These are phyloP conservation scores for Phanerochaete sordida DNA, from an alignment of 768 basidiomycete genomes.

Conservation along the genomic window DNA sequence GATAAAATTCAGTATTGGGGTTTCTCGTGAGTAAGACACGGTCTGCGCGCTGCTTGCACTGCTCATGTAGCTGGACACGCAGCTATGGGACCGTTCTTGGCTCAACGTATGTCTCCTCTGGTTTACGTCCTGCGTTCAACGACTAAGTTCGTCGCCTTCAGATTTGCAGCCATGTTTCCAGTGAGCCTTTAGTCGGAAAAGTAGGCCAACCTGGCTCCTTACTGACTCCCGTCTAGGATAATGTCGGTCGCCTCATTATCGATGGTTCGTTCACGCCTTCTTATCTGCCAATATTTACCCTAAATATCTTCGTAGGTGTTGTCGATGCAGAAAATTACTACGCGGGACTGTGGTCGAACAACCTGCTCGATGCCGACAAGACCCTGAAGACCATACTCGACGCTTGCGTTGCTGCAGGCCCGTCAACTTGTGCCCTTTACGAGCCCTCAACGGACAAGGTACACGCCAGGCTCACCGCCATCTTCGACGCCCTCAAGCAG, in stretches of 20 bases:
- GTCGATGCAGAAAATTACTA: slow-evolving; percentile 24
- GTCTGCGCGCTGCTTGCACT: too few relatives aligned
- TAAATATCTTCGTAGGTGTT: slow-evolving; percentile 17
- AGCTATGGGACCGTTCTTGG: slow-evolving; percentile 21
- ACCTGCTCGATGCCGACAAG: slow-evolving; percentile 11
- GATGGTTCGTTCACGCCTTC: not conserved
- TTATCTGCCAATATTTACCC: not conserved
- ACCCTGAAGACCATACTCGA: slow-evolving; percentile 19
- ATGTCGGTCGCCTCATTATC: slow-evolving; percentile 26
- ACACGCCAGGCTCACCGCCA: slow-evolving; percentile 11
- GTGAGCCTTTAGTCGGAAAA: too few relatives aligned
- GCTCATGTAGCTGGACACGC: not conserved
- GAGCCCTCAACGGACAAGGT: slow-evolving; percentile 19
- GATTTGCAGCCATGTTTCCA: slow-evolving; percentile 30
- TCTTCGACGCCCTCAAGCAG: slow-evolving; percentile 7
- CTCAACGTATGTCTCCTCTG: slow-evolving; percentile 13
- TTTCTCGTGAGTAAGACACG: slow-evolving; percentile 20
- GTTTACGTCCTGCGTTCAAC: not conserved
- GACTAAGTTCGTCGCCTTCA: slow-evolving; percentile 4
- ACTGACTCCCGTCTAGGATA: too few relatives aligned
- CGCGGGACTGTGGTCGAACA: slow-evolving; percentile 13
- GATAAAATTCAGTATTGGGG: slow-evolving; percentile 31
- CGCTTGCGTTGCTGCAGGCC: slow-evolving; percentile 19
- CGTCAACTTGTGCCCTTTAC: slow-evolving; percentile 19
- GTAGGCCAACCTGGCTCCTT: too few relatives aligned